Base-by-base conservation (phyloP, 768 basidiomycete species). In the Galerina marginata region DNA sequence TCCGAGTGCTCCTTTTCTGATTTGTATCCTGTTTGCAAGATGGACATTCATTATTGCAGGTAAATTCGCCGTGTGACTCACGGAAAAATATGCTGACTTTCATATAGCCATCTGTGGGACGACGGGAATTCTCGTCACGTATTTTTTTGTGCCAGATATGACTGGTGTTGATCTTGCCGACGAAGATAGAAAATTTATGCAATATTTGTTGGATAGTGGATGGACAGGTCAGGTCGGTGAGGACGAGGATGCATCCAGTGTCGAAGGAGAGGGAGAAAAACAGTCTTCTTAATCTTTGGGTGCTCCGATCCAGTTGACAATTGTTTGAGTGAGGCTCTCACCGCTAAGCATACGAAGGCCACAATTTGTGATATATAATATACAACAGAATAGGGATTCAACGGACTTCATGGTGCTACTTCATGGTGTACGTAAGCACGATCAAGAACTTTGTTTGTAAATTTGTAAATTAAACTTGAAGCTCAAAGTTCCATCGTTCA, bases 201-300 rank as follows among this genome's bases (percentile, higher is more conserved):
- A 77, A 59, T 91, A 85, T 70, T 75, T 91, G 38, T 72, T 76
- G 4, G 84, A 80, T 2, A 84, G 89, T 66, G 89, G 88, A 12
- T 91, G 89, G 88, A 71, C 81, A 56, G 88, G 89, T 12, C 74
- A 80, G 50, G 78, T 90, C 26, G 89, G 89, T 9, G 86, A 87
- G 58, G 83, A 81, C 44, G 79, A 79, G 29, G 79, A 78, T 29
- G 37, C 26, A 14, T 61, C 60, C 36, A 61, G 56, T 46, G 25
- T 45, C 2, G 42, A 54, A 48, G 36, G 14, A 15, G 55, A 52
- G 10, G 48, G 60, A 37, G 45, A 26, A 23, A 44, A 36, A 44
- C 37, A 38, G 40, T 26, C 6, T 43, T 14, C 44, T 47, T 54
- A 20, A 37, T 50, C 3, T 9, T 6, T 52, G 2, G 40, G 38